phyloP scores from a whole-genome alignment of 306 rosid genomes.

The Lotus japonicus region DNA sequence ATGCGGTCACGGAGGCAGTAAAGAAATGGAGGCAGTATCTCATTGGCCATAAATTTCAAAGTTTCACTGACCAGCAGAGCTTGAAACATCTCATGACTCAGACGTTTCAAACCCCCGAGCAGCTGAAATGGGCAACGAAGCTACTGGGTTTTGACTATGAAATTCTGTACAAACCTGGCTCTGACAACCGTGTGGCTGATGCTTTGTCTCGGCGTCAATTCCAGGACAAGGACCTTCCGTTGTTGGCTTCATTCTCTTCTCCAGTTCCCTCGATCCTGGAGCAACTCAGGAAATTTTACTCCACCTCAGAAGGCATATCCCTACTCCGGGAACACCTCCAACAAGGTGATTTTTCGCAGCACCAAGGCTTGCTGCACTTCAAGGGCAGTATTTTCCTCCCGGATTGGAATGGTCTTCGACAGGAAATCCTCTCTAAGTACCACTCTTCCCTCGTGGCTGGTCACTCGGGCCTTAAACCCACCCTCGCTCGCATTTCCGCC shows the following conservation, averaged over 20 bases:
- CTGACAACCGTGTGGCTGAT: no score
- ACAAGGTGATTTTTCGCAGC: no score
- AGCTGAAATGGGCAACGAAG: no score
- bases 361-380: no score
- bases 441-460: background rate
- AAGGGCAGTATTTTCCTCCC: background rate
- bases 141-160: background rate
- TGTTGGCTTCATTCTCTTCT: no score
- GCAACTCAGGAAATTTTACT: no score
- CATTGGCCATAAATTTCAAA: background rate
- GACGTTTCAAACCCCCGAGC: background rate
- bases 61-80: background rate
- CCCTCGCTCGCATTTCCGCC: background rate
- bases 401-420: fast-evolving
- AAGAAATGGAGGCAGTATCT: background rate
- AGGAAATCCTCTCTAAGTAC: background rate
- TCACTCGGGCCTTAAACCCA: background rate
- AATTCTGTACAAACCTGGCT: background rate
- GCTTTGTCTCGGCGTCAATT: no score
- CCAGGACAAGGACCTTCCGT: no score
- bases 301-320: no score
- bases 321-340: no score
- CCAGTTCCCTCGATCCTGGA: no score
- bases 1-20: background rate
- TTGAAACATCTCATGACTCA: background rate